Conservation (phyloP, 2,329 filamentous ascomycete species). For the Sclerotiophoma versabilis region DNA sequence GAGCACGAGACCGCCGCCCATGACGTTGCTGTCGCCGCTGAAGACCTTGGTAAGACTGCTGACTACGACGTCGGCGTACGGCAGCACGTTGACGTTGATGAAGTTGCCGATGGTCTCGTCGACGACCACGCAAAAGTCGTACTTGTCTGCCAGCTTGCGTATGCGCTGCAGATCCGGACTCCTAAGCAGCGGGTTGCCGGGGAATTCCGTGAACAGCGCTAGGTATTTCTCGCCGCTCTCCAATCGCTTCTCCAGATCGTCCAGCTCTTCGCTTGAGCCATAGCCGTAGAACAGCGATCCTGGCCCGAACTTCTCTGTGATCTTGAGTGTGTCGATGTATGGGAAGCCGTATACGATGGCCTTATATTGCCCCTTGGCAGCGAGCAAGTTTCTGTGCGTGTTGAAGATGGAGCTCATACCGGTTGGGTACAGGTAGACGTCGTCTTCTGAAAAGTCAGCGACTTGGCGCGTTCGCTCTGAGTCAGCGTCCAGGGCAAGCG, state of each 20-base stretch:
- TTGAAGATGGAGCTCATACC: constrained; percentile 98
- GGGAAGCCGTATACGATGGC: constrained; percentile 97
- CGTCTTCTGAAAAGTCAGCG: constrained; percentile 76
- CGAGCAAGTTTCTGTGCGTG: constrained; percentile 76
- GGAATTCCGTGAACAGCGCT: constrained; percentile 92
- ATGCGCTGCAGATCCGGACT: constrained; percentile 88
- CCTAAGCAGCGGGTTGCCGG: constrained; percentile 86
- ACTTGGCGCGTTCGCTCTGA: constrained; percentile 53
- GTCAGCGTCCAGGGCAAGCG: constrained; percentile 60
- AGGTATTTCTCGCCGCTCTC: constrained; percentile 77
- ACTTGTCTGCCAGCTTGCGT: constrained; percentile 76
- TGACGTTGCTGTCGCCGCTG: constrained; percentile 96
- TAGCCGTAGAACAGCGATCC: constrained; percentile 89
- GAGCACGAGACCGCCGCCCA: constrained; percentile 80
- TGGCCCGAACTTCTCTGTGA: constrained; percentile 91
- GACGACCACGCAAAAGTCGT: constrained; percentile 87
- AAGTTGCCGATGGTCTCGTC: constrained; percentile 98
- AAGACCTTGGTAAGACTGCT: constrained; percentile 97
- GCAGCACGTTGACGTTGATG: constrained; percentile 91
- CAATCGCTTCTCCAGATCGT: constrained; percentile 79
- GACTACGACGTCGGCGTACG: constrained; percentile 87
- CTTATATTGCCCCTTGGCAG: constrained; percentile 68
- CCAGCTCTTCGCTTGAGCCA: constrained; percentile 77
- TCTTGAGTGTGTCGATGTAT: constrained; percentile 95
- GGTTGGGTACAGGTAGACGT: constrained; percentile 86